phyloP scores from a whole-genome alignment of 139 green algal species.

The Eudorina sp. region DNA sequence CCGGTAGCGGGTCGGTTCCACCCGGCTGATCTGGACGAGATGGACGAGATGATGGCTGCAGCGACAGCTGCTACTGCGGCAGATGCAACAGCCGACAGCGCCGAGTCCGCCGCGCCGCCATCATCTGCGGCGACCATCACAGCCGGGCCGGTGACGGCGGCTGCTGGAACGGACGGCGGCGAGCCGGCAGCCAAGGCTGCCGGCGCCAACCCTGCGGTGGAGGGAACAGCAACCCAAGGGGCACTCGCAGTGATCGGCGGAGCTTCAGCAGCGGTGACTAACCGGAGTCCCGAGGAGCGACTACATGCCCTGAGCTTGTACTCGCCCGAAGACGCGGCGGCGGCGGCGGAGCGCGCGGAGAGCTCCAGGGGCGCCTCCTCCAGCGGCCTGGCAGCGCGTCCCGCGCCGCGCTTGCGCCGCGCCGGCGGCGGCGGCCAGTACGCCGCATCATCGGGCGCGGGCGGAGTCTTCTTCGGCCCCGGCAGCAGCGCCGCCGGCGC shows the following conservation, averaged over 20 bases:
- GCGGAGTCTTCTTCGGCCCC: not conserved
- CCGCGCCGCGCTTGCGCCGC: not conserved
- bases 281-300: too few species aligned
- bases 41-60: slow-evolving; percentile 20
- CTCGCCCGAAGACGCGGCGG: not conserved
- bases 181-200: too few species aligned
- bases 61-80: too few species aligned
- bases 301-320: not conserved
- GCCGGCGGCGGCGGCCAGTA: not conserved
- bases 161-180: too few species aligned
- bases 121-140: too few species aligned
- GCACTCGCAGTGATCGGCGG: too few species aligned
- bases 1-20: slow-evolving; percentile 15
- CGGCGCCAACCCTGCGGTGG: too few species aligned
- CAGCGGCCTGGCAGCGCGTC: not conserved
- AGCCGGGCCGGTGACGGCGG: too few species aligned
- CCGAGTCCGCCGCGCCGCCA: too few species aligned
- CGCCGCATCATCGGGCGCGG: not conserved
- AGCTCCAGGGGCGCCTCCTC: slow-evolving; percentile 17
- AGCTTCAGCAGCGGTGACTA: too few species aligned
- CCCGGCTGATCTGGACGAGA: slow-evolving; percentile 25
- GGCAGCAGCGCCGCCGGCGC: not conserved
- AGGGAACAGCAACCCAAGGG: too few species aligned
- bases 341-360: slow-evolving; percentile 28
- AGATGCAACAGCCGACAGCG: too few species aligned